phyloP scores from a whole-genome alignment of 1,139 yeast species.

The Suhomyces anneliseae region DNA sequence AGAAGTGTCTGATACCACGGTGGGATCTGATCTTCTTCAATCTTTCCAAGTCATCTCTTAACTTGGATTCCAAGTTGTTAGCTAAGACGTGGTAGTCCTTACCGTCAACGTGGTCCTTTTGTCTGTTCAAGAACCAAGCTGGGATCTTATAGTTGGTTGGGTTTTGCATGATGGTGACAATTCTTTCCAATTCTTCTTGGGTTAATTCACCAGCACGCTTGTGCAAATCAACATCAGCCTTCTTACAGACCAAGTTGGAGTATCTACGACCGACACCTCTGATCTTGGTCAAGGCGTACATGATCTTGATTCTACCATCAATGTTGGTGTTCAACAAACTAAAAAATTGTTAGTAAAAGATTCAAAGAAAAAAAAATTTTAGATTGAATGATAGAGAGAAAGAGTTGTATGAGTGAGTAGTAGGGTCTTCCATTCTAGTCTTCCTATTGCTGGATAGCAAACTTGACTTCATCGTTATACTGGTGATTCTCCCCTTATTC shows the following conservation, averaged over 20 bases:
- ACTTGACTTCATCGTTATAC: too few relatives aligned
- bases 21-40: constrained; percentile 99
- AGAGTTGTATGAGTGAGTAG: not conserved
- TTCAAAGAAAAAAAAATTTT: not conserved
- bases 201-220: constrained; percentile 99
- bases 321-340: constrained; percentile 99
- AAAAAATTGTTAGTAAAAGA: constrained; percentile 18
- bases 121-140: constrained; percentile 99
- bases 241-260: constrained; percentile 99
- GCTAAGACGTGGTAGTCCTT: constrained; percentile 99
- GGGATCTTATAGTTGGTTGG: constrained; percentile 99
- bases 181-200: constrained; percentile 99
- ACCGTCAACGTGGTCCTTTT: constrained; percentile 97
- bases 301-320: constrained; percentile 99
- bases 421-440: too few relatives aligned
- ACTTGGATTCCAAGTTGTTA: constrained; percentile 98
- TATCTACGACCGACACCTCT: constrained; percentile 99
- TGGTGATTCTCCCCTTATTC: too few relatives aligned
- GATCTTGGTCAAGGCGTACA: constrained; percentile 99
- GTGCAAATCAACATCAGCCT: constrained; percentile 97
- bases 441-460: too few relatives aligned
- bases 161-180: constrained; percentile 99
- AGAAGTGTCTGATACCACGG: constrained; percentile 99
- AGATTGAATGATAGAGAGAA: too few relatives aligned
- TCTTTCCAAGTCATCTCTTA: constrained; percentile 99